Evolutionary conservation across 1,284 basidiomycete species (phyloP).

Genomic region (Peniophora sp.): DNA sequence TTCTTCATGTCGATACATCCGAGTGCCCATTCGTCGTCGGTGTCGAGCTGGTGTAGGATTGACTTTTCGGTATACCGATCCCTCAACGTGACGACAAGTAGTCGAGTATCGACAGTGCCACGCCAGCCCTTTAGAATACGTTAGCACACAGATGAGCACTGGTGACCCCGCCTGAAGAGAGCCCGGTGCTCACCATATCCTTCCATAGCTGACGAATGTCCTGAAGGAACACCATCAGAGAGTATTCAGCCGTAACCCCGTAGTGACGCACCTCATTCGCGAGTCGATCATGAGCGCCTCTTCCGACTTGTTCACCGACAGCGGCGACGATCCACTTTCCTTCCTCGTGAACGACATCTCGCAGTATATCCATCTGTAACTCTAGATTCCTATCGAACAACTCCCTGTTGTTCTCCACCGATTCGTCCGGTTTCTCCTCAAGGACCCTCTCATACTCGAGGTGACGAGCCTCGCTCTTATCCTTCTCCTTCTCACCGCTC

Average conservation of each 20-base stretch:
- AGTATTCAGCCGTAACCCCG: too few relatives aligned
- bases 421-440: conserved; percentile 16
- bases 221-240: too few relatives aligned
- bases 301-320: conserved; percentile 18
- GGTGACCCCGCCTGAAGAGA: too few relatives aligned
- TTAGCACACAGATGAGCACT: too few relatives aligned
- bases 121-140: neutral
- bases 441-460: conserved; percentile 5
- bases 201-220: conserved; percentile 20
- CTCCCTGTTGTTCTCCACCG: conserved; percentile 18
- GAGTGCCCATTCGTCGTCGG: neutral
- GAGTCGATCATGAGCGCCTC: conserved; percentile 25
- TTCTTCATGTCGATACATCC: neutral
- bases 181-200: conserved; percentile 18
- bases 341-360: conserved; percentile 15
- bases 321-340: conserved; percentile 21
- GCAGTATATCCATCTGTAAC: conserved; percentile 17
- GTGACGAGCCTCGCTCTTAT: too few relatives aligned
- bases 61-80: neutral
- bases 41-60: neutral
- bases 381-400: conserved; percentile 22
- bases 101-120: neutral
- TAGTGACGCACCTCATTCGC: too few relatives aligned
- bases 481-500: too few relatives aligned
- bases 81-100: neutral